phyloP scores from a whole-genome alignment of 2,329 filamentous ascomycete species.

The Cytospora leucostoma region DNA sequence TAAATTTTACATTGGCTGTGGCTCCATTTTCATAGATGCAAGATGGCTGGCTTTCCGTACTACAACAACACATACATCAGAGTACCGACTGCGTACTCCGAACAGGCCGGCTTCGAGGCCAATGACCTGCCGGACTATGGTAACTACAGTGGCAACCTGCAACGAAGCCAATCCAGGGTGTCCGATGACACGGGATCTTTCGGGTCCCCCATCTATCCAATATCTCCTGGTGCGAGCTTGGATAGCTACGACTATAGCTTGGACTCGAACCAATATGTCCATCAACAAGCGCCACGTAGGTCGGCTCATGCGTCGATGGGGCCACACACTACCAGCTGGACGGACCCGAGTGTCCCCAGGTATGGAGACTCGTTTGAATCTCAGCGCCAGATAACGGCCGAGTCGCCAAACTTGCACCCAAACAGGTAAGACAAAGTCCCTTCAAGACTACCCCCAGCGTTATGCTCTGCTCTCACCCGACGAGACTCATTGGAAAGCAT shows the following conservation, averaged over 20 bases:
- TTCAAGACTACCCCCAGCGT: too few relatives aligned
- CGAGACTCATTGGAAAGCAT: neutral
- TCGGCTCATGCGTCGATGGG: neutral
- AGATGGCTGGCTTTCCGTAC: constrained; percentile 13
- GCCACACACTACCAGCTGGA: constrained; percentile 1
- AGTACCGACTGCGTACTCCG: constrained; percentile 17
- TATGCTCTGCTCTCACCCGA: too few relatives aligned
- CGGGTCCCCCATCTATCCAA: constrained; percentile 5
- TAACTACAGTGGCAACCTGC: constrained; percentile 15
- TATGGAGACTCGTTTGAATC: constrained; percentile 5
- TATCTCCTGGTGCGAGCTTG: constrained; percentile 5
- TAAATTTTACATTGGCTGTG: neutral
- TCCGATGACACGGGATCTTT: constrained; percentile 13
- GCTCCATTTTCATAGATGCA: constrained; percentile 1
- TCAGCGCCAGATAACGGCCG: neutral
- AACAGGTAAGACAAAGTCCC: neutral
- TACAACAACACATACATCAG: constrained; percentile 13
- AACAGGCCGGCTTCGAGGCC: constrained; percentile 9
- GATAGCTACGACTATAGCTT: constrained; percentile 7
- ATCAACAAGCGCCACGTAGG: neutral
- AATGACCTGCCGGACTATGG: constrained; percentile 13
- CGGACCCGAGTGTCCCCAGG: neutral
- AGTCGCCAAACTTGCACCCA: constrained; percentile 2
- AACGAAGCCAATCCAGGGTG: constrained; percentile 15
- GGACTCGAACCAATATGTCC: constrained; percentile 1